A percentile compares a stretch with the other conserved stretches of the same genome.
Conservation (phyloP, 2,329 filamentous ascomycete species). For the Fusarium sp. region DNA sequence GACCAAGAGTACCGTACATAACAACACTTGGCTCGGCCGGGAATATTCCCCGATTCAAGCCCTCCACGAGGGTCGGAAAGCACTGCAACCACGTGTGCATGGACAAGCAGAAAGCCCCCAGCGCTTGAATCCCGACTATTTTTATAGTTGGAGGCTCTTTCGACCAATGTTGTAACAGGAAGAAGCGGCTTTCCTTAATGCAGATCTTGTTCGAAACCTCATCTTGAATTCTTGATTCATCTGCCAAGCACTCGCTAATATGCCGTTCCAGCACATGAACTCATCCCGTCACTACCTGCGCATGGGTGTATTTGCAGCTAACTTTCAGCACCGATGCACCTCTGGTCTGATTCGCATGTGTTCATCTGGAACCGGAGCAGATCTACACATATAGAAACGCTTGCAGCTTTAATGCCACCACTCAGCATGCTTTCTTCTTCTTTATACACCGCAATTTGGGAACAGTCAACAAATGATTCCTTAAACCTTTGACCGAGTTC, state of each 20-base stretch:
- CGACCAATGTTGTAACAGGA: constrained; percentile 25
- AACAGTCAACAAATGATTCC: background rate
- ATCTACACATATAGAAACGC: constrained; percentile 33
- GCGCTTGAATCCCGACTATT: constrained; percentile 41
- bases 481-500: background rate
- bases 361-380: constrained; percentile 27
- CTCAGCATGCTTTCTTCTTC: constrained; percentile 2
- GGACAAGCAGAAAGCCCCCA: constrained; percentile 15
- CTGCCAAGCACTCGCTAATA: constrained; percentile 34
- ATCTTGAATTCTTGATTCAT: background rate
- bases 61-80: constrained; percentile 16
- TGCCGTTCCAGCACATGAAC: constrained; percentile 24
- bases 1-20: constrained; percentile 3
- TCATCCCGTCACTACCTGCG: constrained; percentile 15
- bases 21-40: constrained; percentile 35
- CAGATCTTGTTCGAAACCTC: constrained; percentile 16
- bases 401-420: constrained; percentile 17
- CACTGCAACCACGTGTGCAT: constrained; percentile 31
- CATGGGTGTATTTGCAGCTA: constrained; percentile 31
- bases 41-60: constrained; percentile 26
- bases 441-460: constrained; percentile 33
- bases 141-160: constrained; percentile 26
- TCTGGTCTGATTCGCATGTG: constrained; percentile 38
- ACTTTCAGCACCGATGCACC: constrained; percentile 28
- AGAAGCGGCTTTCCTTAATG: constrained; percentile 31